Base-by-base conservation (phyloP, 306 rosid genomes). In the Lithocarpus polystachyus region DNA sequence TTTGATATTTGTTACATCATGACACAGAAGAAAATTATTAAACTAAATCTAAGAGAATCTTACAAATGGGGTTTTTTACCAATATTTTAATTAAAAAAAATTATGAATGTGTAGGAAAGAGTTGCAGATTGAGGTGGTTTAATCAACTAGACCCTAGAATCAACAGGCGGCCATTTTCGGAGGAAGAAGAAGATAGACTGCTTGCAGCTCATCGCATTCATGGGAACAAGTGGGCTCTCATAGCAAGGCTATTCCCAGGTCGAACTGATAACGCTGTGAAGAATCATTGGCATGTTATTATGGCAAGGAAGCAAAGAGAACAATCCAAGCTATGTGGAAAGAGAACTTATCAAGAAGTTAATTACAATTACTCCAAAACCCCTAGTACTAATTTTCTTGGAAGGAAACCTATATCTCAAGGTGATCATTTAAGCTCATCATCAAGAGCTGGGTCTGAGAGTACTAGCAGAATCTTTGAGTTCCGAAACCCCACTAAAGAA, bases 251-350 rank as follows among this genome's bases (percentile, higher is more conserved):
- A 11, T 96, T 96, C 70, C 97, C 97, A 0, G 97, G 99, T 13
- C 78, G 99, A 68, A 96, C 99, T 0, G 99, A 93, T 68, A 96
- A 96, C 61, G 94, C 99, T 24, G 99, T 96, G 67, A 96, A 96
- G 91, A 96, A 96, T 56, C 99, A 96, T 60, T 96, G 99, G 99
- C 99, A 96, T 57, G 99, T 96, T 52, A 85, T 96, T 6, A 93
- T 91, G 97, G 99, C 99, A 13, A 85, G 99, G 76, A 90, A 89
- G 62, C 97, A 95, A 85, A 89, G 98, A 82, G 97, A 94, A 75
- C 94, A 91, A 13, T 92, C 99, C 37, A 94, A 92, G 88, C 35
- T 86, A 14, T 85, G 90, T 55, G 91, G 89, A 29, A 89, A 90
- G 65, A 86, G 89, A 85, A 89, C 79, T 4, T 87, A 83, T 84